Conservation (phyloP, 179 eudicot species). For the Beta lomatogona region DNA sequence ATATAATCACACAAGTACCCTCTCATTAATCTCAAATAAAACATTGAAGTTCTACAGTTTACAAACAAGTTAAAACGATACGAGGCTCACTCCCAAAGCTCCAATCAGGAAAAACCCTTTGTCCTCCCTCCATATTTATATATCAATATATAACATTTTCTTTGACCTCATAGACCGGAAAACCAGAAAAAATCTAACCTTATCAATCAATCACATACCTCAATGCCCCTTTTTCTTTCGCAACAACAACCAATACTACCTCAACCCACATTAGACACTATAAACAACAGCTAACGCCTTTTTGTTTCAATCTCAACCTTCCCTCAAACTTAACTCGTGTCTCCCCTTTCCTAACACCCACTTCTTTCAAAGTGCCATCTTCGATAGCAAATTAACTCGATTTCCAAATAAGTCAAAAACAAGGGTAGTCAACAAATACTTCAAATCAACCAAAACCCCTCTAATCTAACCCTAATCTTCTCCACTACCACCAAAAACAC, state of each 20-base stretch:
- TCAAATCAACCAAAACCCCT: background rate
- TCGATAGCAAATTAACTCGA: background rate
- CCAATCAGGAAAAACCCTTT: too few species aligned
- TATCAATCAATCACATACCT: background rate
- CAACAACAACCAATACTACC: background rate
- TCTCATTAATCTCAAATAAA: background rate
- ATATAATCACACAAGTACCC: background rate
- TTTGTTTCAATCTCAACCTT: background rate
- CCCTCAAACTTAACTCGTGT: background rate
- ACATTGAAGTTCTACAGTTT: too few species aligned
- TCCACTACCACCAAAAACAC: background rate
- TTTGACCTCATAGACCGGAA: background rate
- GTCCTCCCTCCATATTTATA: background rate
- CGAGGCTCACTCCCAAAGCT: background rate
- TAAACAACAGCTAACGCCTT: background rate
- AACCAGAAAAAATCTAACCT: background rate
- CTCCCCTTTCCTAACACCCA: background rate
- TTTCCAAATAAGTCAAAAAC: background rate
- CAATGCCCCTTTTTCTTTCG: background rate
- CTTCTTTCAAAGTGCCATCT: background rate
- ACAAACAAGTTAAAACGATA: too few species aligned
- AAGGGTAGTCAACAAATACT: background rate
- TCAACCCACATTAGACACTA: background rate
- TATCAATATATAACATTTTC: background rate
- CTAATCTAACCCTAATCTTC: background rate